phyloP scores from a whole-genome alignment of 306 rosid species.

The Echinosophora koreensis region DNA sequence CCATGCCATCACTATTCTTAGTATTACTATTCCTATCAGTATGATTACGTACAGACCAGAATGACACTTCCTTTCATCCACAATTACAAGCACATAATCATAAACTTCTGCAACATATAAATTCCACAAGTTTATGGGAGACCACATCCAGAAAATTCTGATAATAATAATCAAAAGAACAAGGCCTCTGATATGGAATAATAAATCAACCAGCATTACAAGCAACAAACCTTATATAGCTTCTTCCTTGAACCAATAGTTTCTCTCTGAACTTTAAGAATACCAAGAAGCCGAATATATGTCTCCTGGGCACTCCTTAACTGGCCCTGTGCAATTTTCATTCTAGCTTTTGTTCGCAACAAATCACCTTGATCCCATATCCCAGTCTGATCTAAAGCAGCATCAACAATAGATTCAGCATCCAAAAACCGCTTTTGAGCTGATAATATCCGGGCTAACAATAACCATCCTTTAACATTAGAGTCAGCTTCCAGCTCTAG shows the following conservation, averaged over 20 bases:
- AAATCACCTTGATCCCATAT: conserved; percentile 93
- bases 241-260: conserved; percentile 61
- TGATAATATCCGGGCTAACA: conserved; percentile 80
- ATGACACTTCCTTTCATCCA: conserved; percentile 21
- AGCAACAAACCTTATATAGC: conserved; percentile 64
- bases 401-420: conserved; percentile 73
- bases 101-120: conserved; percentile 28
- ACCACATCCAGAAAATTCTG: conserved; percentile 14
- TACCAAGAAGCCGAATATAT: conserved; percentile 73
- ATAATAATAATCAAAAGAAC: conserved; percentile 24
- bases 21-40: conserved; percentile 29
- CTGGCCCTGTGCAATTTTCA: conserved; percentile 77
- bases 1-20: conserved; percentile 25
- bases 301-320: conserved; percentile 73
- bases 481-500: conserved; percentile 75
- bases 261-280: conserved; percentile 87
- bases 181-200: neutral
- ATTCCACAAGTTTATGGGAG: conserved; percentile 24
- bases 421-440: conserved; percentile 78
- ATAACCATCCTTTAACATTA: conserved; percentile 75
- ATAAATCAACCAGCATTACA: conserved; percentile 30
- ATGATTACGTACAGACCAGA: conserved; percentile 14
- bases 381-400: conserved; percentile 89
- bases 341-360: conserved; percentile 87
- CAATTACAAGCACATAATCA: neutral